Conservation (phyloP, 2,329 filamentous ascomycete genomes). For the Aspergillus calidoustus region DNA sequence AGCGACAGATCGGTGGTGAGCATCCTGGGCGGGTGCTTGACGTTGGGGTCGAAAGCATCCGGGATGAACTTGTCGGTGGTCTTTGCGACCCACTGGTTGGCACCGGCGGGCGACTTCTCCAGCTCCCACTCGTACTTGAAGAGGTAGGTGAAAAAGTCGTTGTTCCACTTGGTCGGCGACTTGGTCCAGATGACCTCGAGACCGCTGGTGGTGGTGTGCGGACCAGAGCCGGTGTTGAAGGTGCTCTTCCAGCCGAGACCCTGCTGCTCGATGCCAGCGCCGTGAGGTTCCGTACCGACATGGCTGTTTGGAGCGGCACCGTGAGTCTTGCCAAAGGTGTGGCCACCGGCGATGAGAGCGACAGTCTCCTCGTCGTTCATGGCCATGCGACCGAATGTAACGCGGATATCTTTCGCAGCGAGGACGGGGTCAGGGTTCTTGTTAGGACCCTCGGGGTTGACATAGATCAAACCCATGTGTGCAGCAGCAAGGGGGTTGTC, state of each 20-base stretch:
- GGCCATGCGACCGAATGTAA: constrained; percentile 77
- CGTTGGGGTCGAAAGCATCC: constrained; percentile 69
- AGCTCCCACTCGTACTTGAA: constrained; percentile 80
- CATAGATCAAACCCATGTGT: constrained; percentile 80
- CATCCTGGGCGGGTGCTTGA: constrained; percentile 78
- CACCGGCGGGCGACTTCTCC: constrained; percentile 74
- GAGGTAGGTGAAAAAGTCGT: constrained; percentile 74
- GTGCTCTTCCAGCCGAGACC: constrained; percentile 75
- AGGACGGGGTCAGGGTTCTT: constrained; percentile 71
- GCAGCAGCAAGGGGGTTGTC: constrained; percentile 70
- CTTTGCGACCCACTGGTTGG: constrained; percentile 78
- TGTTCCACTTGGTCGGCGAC: constrained; percentile 76
- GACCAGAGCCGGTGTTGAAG: constrained; percentile 68
- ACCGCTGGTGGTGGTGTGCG: constrained; percentile 74
- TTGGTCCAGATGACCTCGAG: constrained; percentile 81
- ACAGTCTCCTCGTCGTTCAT: constrained; percentile 85
- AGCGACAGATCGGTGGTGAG: constrained; percentile 75
- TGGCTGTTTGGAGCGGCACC: constrained; percentile 69
- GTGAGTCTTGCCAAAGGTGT: constrained; percentile 81
- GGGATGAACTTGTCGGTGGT: constrained; percentile 69
- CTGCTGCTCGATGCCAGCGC: constrained; percentile 66
- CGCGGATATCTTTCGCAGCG: constrained; percentile 72
- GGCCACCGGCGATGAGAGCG: constrained; percentile 76
- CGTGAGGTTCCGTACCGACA: constrained; percentile 70
- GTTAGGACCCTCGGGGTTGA: constrained; percentile 79